Base-by-base conservation (phyloP, 768 basidiomycete species). In the Amanita polypyramis region DNA sequence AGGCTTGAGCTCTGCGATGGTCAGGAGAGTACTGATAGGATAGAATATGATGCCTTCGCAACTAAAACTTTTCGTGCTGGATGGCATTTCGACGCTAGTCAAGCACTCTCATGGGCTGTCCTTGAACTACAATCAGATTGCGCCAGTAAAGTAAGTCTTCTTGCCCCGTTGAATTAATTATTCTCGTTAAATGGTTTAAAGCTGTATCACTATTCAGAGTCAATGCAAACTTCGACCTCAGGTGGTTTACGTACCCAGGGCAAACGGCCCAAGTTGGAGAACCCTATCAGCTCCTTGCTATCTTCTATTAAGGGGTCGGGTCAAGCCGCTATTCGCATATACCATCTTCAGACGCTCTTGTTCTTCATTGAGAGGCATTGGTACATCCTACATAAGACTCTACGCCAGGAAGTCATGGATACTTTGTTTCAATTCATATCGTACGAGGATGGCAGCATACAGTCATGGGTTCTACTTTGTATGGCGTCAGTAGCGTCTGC, bases 311-410 rank as follows among this genome's bases (percentile, higher is more conserved):
- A 69, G 45, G 50, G 59, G 7, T 59, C 63, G 38, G 51, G 49
- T 14, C 53, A 62, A 2, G 58, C 60, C 29, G 64, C 55, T 54
- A 55, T 59, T 55, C 71, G 64, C 55, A 65, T 60, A 52, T 74
- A 66, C 65, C 76, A 74, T 54, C 65, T 95, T 1, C 92, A 96
- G 62, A 70, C 81, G 8, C 68, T 96, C 2, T 76, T 94, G 19
- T 96, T 97, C 67, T 70, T 96, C 59, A 75, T 93, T 52, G 80
- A 87, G 55, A 73, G 78, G 20, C 81, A 94, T 59, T 92, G 88
- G 88, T 21, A 54, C 11, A 58, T 69, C 19, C 62, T 96, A 19
- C 80, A 87, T 51, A 60, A 66, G 29, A 62, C 69, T 3, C 69
- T 85, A 33, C 82, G 81, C 53, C 65, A 68, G 38, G 70, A 76